Evolutionary conservation across 257 asterid genomes (phyloP).

Genomic region (Voacanga thouarsii): DNA sequence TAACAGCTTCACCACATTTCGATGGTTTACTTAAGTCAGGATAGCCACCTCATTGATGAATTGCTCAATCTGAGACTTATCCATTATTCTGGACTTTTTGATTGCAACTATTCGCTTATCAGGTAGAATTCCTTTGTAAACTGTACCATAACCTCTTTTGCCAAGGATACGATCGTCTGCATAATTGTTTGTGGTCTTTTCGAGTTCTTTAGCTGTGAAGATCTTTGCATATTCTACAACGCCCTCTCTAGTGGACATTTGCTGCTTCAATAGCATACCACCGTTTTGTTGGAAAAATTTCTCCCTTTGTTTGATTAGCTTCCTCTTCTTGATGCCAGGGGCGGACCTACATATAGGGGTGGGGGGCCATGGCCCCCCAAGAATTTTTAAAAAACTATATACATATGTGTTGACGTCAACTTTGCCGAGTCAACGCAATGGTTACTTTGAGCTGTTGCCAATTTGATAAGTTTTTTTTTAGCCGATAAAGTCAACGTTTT

Average conservation of each 20-base stretch:
- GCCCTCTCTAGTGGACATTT: conserved; percentile 20
- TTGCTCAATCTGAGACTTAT: conserved; percentile 48
- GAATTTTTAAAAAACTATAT: too few relatives aligned
- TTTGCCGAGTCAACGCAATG: too few relatives aligned
- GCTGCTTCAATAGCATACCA: conserved; percentile 47
- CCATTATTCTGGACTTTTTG: conserved; percentile 47
- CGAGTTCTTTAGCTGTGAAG: conserved; percentile 36
- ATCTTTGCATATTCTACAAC: conserved; percentile 23
- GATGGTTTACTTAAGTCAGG: conserved; percentile 51
- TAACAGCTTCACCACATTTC: conserved; percentile 54
- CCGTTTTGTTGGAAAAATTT: conserved; percentile 56
- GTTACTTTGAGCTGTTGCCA: too few relatives aligned
- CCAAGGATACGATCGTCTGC: conserved; percentile 52
- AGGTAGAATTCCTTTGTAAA: conserved; percentile 16
- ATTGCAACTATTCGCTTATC: conserved; percentile 45
- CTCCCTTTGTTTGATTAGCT: conserved; percentile 25
- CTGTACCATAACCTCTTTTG: conserved; percentile 51
- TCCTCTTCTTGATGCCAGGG: conserved; percentile 23
- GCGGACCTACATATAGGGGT: too few relatives aligned
- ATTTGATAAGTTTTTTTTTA: too few relatives aligned
- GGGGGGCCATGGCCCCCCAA: too few relatives aligned
- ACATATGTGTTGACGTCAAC: too few relatives aligned
- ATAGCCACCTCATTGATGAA: conserved; percentile 67
- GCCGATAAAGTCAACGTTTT: too few relatives aligned
- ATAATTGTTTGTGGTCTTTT: conserved; percentile 42